A percentile compares a stretch with the other conserved stretches of the same genome.
Conservation (phyloP, 2,329 filamentous ascomycete species). For the Coniochaeta hoffmannii region DNA sequence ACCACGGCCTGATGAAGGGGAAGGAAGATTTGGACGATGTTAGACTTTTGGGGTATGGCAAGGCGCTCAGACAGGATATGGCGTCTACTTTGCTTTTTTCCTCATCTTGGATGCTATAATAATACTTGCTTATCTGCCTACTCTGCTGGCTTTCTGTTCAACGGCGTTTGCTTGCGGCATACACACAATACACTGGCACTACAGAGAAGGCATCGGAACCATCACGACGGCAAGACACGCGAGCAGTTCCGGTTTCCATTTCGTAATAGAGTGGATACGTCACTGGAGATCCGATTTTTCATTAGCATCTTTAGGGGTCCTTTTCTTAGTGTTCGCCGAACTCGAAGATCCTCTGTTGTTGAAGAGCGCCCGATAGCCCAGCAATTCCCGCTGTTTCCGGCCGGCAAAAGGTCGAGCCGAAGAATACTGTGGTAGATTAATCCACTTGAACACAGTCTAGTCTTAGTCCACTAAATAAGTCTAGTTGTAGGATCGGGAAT, state of each 20-base stretch:
- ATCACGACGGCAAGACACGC: background rate
- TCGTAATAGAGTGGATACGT: background rate
- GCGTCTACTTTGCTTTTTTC: background rate
- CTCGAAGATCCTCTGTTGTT: background rate
- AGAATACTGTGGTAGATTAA: background rate
- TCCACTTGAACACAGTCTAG: too few relatives aligned
- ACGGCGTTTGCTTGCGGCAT: background rate
- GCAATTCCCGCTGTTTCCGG: slow-evolving; percentile 1
- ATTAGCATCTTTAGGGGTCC: background rate
- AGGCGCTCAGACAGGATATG: background rate
- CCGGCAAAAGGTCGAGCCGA: background rate
- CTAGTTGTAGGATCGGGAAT: background rate
- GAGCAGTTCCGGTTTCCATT: background rate
- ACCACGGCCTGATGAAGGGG: background rate
- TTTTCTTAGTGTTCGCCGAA: background rate
- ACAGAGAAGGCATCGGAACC: background rate
- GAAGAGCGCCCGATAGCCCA: background rate
- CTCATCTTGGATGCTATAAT: background rate
- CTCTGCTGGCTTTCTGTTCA: background rate
- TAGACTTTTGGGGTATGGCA: background rate
- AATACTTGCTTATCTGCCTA: too few relatives aligned
- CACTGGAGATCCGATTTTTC: background rate
- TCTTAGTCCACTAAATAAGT: too few relatives aligned
- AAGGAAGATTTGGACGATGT: background rate
- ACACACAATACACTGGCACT: background rate